These are phyloP conservation scores for Colletotrichum musicola DNA, from an alignment of 2,329 filamentous ascomycete species.

Conservation along the genomic window DNA sequence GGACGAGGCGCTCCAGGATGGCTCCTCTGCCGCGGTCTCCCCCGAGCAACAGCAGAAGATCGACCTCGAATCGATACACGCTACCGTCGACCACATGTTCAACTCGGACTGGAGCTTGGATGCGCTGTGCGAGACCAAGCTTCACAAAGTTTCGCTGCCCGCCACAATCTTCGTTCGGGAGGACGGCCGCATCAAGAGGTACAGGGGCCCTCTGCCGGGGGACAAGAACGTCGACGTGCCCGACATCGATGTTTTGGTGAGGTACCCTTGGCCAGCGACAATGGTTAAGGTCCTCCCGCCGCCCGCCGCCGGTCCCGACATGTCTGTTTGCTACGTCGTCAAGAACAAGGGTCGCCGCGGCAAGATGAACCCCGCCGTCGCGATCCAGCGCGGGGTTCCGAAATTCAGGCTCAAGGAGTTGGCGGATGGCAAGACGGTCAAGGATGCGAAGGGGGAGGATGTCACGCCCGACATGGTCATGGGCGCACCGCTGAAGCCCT, in stretches of 20 bases:
- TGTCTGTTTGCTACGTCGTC: conserved; percentile 88
- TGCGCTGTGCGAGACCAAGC: conserved; percentile 73
- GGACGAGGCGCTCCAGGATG: background rate
- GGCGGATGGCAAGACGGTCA: conserved; percentile 72
- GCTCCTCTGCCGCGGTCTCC: conserved; percentile 11
- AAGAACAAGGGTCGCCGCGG: conserved; percentile 82
- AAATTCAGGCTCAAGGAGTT: conserved; percentile 68
- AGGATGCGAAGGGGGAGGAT: conserved; percentile 72
- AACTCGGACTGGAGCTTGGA: conserved; percentile 74
- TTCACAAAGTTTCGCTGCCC: conserved; percentile 76
- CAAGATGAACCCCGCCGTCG: conserved; percentile 79
- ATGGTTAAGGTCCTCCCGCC: conserved; percentile 72
- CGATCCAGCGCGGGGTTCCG: conserved; percentile 74
- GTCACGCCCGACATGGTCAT: conserved; percentile 92
- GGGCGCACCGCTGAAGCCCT: conserved; percentile 73
- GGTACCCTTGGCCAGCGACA: conserved; percentile 84
- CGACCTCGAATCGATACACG: conserved; percentile 40
- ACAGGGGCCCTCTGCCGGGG: conserved; percentile 75
- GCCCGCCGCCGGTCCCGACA: conserved; percentile 71
- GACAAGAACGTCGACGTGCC: conserved; percentile 59
- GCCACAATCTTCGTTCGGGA: conserved; percentile 77
- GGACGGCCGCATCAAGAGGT: conserved; percentile 75
- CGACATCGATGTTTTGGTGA: conserved; percentile 78
- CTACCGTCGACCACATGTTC: conserved; percentile 48
- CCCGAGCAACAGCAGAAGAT: conserved; percentile 43